Base-by-base conservation (phyloP, 1,284 basidiomycete species). In the Sporisorium reilianum region DNA sequence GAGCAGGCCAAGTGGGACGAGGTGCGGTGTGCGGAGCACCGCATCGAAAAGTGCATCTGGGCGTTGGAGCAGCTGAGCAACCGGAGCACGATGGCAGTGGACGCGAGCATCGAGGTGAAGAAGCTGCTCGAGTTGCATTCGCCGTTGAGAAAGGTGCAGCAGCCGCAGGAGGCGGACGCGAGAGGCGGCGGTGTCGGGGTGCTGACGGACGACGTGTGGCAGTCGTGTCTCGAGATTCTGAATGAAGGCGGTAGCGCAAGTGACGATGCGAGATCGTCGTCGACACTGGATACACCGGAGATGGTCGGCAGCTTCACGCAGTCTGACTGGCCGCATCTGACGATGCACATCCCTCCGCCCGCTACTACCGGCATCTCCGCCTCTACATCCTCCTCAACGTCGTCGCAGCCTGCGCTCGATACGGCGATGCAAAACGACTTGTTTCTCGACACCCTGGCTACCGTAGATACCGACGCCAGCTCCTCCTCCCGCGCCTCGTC, bases 1-100 rank as follows among this genome's bases (percentile, higher is more conserved):
- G 36, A 42, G n/a, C 22, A 46, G 9, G 44, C 22, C 1, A 51
- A 20, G 20, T 73, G 70, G 70, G 52, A 58, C 7, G 70, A 73
- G 51, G 25, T 73, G 10, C 30, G 57, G 23, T 56, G 61, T 46
- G 52, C 61, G 0, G 52, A 67, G 44, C 53, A 64, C 20, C 36
- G 70, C 0, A 51, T 73, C 3, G 64, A 61, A n/a, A 67, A 64
- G 57, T 73, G 64, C 28, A 53, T 73, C 18, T 73, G 70, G 70
- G 70, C 70, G 8, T 25, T 73, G 22, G 57, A 73, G 23, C 70
- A 73, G 57, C 42, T 73, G 26, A 62, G 64, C 18, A 72, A 72
- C 28, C 32, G 69, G 1, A 63, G 59, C 20, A 41, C 46, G 8
- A 63, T 72, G 60, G 69, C 69, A 22, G 64, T 58, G 5, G 64